Percentiles rank a stretch among this genome's conserved stretches.
Conservation (phyloP, 371 early-diverging fungal species). For the Mortierella sp. region DNA sequence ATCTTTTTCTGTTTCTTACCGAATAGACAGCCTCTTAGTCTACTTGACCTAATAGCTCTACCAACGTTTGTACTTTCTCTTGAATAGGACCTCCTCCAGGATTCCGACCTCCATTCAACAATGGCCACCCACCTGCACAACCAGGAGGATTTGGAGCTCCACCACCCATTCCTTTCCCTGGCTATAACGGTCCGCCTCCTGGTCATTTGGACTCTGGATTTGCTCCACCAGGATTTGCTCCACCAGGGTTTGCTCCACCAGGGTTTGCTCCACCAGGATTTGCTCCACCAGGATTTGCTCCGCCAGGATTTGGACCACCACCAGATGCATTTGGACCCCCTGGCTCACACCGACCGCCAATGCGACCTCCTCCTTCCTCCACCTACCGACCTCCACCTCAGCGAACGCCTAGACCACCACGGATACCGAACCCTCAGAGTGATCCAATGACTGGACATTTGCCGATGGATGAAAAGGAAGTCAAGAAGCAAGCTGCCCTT, state of each 20-base stretch:
- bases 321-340: constrained; percentile 5
- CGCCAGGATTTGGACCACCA: constrained; percentile 18
- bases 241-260: constrained; percentile 17
- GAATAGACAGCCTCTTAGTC: too few species aligned
- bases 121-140: too few species aligned
- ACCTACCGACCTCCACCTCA: background rate
- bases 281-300: constrained; percentile 25
- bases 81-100: too few species aligned
- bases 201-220: too few species aligned
- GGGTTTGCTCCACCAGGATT: constrained; percentile 19
- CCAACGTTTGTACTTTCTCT: too few species aligned
- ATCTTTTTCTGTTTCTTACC: too few species aligned
- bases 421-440: constrained; percentile 40
- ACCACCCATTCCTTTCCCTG: too few species aligned
- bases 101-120: too few species aligned
- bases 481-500: constrained; percentile 13
- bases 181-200: too few species aligned
- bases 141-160: too few species aligned
- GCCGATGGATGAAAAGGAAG: constrained; percentile 43
- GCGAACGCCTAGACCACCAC: constrained; percentile 15
- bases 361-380: constrained; percentile 25
- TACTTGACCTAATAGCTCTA: too few species aligned
- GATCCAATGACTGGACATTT: constrained; percentile 51
- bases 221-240: constrained; percentile 15
- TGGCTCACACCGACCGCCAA: constrained; percentile 21